Base-by-base conservation (phyloP, 164 flowering plant genomes). In the Malania oleifera region DNA sequence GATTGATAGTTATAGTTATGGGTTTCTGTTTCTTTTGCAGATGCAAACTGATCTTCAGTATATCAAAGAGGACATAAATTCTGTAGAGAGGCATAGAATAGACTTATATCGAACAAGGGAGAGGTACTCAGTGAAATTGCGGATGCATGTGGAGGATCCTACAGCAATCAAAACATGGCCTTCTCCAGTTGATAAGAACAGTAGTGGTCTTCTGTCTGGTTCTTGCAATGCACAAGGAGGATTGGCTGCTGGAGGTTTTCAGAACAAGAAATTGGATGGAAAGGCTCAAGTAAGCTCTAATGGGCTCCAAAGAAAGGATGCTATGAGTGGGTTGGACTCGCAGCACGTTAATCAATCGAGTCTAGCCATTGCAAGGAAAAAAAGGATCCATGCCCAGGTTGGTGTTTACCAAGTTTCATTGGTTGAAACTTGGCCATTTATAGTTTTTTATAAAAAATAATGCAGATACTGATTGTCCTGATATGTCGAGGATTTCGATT, bases 1-100 rank as follows among this genome's bases (percentile, higher is more conserved):
- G 11, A 34, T 34, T 50, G 5, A 7, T 29, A 37, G 20, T 59
- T 29, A 34, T 1, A 26, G 46, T 17, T 19, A 54, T 19, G 28
- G n/a, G 3, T 26, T 34, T 43, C 1, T 3, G 19, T 50, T 41
- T 27, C 61, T 35, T 47, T 59, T 71, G 40, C 55, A 95, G 99
- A 75, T 85, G 38, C 89, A 87, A 82, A 70, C 61, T 63, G 96
- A 95, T 75, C 91, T 95, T 52, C 88, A 82, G 60, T 91, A 75
- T 66, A 81, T 95, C 55, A 89, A 85, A 55, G 96, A 91, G 67
- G 97, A 95, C 59, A 66, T 91, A 60, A 75, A 57, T 69, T 69
- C 81, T 39, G 96, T 91, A 24, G 98, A 95, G 76, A 83, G 80
- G 60, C 87, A 77, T 64, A 79, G 87, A 75, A 77, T 80, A 65